Evolutionary conservation across 331 rosid species (phyloP).

Genomic region (Erythrophleum ivorense): DNA sequence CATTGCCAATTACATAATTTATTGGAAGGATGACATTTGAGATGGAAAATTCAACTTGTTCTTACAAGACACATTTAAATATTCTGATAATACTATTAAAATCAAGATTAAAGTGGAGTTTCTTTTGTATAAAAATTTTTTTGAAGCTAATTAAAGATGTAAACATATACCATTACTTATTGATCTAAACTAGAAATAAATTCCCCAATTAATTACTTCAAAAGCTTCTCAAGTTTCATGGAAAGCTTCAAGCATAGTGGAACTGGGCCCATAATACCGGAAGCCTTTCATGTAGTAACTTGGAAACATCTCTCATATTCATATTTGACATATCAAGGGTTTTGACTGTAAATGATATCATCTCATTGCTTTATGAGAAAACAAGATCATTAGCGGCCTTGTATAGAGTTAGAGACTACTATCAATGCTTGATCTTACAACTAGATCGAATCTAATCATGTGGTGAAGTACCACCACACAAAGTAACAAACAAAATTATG

Average conservation of each 20-base stretch:
- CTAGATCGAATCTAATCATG: neutral
- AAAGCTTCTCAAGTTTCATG: constrained; percentile 17
- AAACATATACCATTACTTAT: neutral
- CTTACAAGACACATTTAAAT: too few species aligned
- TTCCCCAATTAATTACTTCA: neutral
- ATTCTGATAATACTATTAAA: neutral
- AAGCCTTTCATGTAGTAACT: neutral
- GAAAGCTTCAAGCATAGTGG: neutral
- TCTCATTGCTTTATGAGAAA: neutral
- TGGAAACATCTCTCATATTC: neutral
- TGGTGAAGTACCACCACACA: neutral
- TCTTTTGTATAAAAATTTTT: neutral
- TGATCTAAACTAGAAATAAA: neutral
- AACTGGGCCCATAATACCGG: neutral
- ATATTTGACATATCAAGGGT: neutral
- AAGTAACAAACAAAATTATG: neutral
- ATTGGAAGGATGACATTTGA: too few species aligned
- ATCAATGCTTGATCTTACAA: neutral
- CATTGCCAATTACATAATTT: too few species aligned
- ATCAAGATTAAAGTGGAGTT: neutral
- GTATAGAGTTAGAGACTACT: neutral
- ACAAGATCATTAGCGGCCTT: neutral
- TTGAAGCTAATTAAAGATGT: neutral
- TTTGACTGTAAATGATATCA: neutral
- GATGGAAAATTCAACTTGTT: too few species aligned